phyloP scores from a whole-genome alignment of 2,329 filamentous ascomycete genomes.

The Colletotrichum truncatum region DNA sequence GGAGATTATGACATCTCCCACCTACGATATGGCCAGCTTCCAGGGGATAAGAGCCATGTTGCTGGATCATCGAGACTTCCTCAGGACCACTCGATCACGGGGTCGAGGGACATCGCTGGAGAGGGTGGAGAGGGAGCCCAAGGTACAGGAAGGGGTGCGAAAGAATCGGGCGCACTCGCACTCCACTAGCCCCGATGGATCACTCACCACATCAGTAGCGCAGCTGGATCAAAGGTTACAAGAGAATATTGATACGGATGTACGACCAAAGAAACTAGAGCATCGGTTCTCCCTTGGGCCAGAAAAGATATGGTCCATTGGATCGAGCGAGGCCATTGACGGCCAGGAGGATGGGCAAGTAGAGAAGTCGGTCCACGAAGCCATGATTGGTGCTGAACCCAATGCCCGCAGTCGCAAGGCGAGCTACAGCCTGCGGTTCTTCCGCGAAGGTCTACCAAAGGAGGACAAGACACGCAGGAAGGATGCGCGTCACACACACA shows the following conservation, averaged over 20 bases:
- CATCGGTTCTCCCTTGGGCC: conserved; percentile 53
- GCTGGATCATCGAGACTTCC: conserved; percentile 43
- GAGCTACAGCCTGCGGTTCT: conserved; percentile 73
- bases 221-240: conserved; percentile 29
- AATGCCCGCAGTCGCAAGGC: conserved; percentile 73
- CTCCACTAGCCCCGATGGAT: conserved; percentile 37
- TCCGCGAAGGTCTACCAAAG: conserved; percentile 70
- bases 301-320: conserved; percentile 73
- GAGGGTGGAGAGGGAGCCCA: conserved; percentile 46
- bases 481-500: conserved; percentile 48
- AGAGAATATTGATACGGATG: conserved; percentile 34
- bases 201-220: conserved; percentile 33
- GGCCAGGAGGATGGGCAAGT: conserved; percentile 63
- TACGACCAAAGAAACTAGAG: conserved; percentile 49
- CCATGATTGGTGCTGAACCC: conserved; percentile 68
- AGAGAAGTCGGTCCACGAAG: conserved; percentile 71
- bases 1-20: conserved; percentile 42
- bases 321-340: conserved; percentile 57
- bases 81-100: conserved; percentile 37
- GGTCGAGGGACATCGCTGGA: conserved; percentile 38
- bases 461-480: conserved; percentile 66
- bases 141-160: conserved; percentile 30
- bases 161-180: conserved; percentile 34
- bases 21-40: conserved; percentile 42
- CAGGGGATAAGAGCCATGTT: conserved; percentile 47